Evolutionary conservation across 345 rosid genomes (phyloP).

Genomic region (Corymbia maculata): DNA sequence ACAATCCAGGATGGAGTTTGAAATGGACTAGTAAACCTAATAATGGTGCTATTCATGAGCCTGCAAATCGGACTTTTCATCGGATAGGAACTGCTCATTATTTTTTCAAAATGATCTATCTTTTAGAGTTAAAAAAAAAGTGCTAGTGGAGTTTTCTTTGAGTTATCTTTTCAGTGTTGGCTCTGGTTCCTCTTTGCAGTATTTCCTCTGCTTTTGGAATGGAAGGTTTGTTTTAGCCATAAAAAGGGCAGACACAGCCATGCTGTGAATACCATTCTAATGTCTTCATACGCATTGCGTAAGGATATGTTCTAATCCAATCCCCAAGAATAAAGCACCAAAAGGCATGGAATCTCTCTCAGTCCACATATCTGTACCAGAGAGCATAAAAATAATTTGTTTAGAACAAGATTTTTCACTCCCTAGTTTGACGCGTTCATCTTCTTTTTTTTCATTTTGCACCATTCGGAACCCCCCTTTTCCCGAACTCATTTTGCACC

Average conservation of each 20-base stretch:
- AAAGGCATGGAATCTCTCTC: background rate
- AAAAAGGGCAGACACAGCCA: background rate
- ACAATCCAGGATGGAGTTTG: background rate
- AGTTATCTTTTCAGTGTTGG: background rate
- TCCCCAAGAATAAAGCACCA: background rate
- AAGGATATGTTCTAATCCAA: background rate
- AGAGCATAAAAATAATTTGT: background rate
- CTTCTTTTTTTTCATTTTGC: background rate
- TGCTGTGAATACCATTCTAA: background rate
- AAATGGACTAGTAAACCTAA: background rate
- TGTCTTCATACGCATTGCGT: background rate
- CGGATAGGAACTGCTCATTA: background rate
- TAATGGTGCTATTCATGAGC: rapidly evolving
- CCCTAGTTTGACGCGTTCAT: background rate
- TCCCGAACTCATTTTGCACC: background rate
- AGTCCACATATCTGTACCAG: background rate
- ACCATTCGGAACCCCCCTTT: no score
- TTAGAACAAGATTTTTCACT: background rate
- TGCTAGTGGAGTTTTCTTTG: background rate
- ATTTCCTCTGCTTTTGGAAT: background rate
- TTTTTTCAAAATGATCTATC: background rate
- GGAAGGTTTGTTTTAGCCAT: background rate
- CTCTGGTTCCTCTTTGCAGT: background rate
- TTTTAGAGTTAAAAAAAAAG: background rate
- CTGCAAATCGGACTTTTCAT: background rate